Evolutionary conservation across 345 rosid species (phyloP), one percentile per base, ranked within the genome.

Genomic region (Brassica cretica): DNA sequence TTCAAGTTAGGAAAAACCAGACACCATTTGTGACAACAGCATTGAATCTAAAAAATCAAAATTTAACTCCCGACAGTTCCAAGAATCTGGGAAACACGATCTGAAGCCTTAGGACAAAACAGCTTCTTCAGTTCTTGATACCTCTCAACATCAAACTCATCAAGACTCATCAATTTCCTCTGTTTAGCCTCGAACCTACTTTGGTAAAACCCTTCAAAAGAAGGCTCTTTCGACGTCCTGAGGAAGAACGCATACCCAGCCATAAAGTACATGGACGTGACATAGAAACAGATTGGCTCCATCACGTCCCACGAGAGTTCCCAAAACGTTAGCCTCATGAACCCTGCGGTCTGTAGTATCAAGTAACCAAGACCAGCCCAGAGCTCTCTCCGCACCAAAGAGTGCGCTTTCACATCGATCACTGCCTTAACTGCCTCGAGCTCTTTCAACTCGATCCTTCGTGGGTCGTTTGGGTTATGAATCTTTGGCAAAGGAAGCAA

Each of bases 271-370:
- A 85, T 27, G 19, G 98, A 91, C 0, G 99, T 95, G 3, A 88
- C 85, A 30, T 85, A 93, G 93, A 91, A 95, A 82, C 99, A 95
- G 32, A 95, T 90, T 0, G 99, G 99, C 58, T 95, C 99, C 99
- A 95, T 95, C 12, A 95, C 97, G 21, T 95, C 99, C 99, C 99
- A 95, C 0, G 97, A 82, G 7, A 95, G 94, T 74, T 95, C 99
- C 99, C 99, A 93, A 67, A 95, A 95, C 0, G 99, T 95, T 10
- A 95, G 86, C 87, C 99, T 87, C 97, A 93, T 90, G 90, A 93
- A 93, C 9, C 84, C 97, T 0, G 85, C 89, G 1, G 99, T 96
- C 83, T 96, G 98, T 37, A 86, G 66, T 12, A 91, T 83, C 44
- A 93, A 58, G 86, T 81, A 90, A 24, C 85, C 92, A 0, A 96